These are phyloP conservation scores for Aspergillus neoniger DNA, from an alignment of 2,329 filamentous ascomycete species.

Conservation along the genomic window DNA sequence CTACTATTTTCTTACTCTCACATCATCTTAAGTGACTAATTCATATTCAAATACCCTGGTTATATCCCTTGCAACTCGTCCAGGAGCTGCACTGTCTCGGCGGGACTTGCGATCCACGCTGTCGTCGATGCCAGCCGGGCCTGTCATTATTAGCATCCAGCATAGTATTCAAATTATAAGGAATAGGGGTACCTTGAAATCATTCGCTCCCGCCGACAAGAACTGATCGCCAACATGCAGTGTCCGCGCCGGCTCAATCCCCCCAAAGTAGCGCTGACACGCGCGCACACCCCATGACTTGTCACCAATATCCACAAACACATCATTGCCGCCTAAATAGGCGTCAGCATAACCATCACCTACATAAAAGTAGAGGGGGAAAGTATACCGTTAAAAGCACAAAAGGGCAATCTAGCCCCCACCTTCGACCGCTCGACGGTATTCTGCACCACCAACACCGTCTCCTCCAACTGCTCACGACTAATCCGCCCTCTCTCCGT, in stretches of 20 bases:
- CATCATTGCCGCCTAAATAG: conserved; percentile 74
- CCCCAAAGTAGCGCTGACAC: conserved; percentile 87
- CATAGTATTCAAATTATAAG: not conserved
- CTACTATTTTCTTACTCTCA: not conserved
- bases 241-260: conserved; percentile 73
- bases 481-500: conserved; percentile 67
- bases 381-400: conserved; percentile 80
- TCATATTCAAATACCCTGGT: not conserved
- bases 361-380: not conserved
- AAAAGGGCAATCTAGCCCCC: conserved; percentile 76
- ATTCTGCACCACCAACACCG: conserved; percentile 90
- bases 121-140: conserved; percentile 89
- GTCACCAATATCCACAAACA: conserved; percentile 98
- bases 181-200: conserved; percentile 71
- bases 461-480: conserved; percentile 91
- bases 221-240: conserved; percentile 97
- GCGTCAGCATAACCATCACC: not conserved
- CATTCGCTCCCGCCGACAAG: conserved; percentile 89
- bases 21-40: not conserved
- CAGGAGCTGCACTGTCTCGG: conserved; percentile 84
- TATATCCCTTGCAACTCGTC: conserved; percentile 69
- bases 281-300: conserved; percentile 94
- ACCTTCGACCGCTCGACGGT: conserved; percentile 79
- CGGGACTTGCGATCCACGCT: conserved; percentile 92
- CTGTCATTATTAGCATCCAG: conserved; percentile 28